phyloP scores from a whole-genome alignment of 192 early-diverging fungal genomes.

The Podila horticola region DNA sequence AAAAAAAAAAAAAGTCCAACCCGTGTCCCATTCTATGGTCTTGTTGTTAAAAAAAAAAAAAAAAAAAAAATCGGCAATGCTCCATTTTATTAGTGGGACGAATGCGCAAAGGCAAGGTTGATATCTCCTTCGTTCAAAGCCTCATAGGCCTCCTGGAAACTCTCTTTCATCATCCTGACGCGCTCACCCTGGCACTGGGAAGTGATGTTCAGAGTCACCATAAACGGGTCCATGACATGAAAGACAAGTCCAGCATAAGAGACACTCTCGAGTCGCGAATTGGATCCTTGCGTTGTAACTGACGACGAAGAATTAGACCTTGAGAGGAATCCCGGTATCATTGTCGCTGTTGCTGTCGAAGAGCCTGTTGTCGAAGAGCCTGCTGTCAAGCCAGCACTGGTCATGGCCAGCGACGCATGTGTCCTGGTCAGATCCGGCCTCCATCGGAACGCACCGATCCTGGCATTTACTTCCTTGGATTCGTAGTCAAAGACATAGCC shows the following conservation, averaged over 20 bases:
- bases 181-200: conserved; percentile 10
- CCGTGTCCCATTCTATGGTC: too few relatives aligned
- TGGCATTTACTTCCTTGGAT: conserved; percentile 44
- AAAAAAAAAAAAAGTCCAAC: too few relatives aligned
- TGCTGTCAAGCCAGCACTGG: not conserved
- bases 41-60: too few relatives aligned
- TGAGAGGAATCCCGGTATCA: not conserved
- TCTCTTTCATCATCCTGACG: conserved; percentile 26
- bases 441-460: conserved; percentile 42
- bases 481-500: conserved; percentile 51
- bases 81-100: not conserved
- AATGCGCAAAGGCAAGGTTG: conserved; percentile 20
- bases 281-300: not conserved
- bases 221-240: conserved; percentile 44
- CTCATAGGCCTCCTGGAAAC: conserved; percentile 44
- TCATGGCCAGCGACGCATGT: not conserved
- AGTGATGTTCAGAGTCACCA: conserved; percentile 22
- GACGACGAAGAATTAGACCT: not conserved
- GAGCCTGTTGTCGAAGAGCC: not conserved
- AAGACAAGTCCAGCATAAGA: conserved; percentile 2
- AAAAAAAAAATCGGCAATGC: too few relatives aligned
- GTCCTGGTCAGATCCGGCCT: conserved; percentile 10
- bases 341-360: not conserved
- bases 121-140: conserved; percentile 41
- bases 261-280: not conserved